Conservation (phyloP, 2,329 filamentous ascomycete genomes). For the Clathrospora elynae region DNA sequence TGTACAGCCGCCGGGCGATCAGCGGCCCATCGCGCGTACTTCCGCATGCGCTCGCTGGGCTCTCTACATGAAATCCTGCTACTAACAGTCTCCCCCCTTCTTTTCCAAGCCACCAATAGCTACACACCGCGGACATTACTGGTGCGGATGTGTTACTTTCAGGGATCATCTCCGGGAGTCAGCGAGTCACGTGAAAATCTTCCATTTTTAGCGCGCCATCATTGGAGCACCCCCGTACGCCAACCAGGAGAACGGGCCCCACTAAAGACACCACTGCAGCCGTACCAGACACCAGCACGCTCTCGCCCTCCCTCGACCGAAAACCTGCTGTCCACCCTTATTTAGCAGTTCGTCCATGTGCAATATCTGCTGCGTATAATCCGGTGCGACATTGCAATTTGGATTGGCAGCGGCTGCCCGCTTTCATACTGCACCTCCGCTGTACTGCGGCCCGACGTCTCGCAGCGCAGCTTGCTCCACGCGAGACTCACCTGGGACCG, state of each 20-base stretch:
- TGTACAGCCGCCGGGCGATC: slow-evolving; percentile 18
- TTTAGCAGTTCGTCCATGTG: slow-evolving; percentile 9
- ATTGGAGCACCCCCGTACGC: slow-evolving; percentile 8
- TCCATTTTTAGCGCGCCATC: slow-evolving; percentile 19
- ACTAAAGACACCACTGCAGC: slow-evolving; percentile 27
- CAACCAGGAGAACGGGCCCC: slow-evolving; percentile 23
- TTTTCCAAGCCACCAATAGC: slow-evolving; percentile 11
- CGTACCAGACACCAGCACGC: slow-evolving; percentile 16
- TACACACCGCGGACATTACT: slow-evolving; percentile 14
- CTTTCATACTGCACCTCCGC: slow-evolving; percentile 21
- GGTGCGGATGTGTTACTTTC: slow-evolving; percentile 20
- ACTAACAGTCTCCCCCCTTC: slow-evolving; percentile 1
- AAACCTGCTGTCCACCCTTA: slow-evolving; percentile 11
- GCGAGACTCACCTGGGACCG: slow-evolving; percentile 12
- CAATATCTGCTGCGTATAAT: slow-evolving; percentile 10
- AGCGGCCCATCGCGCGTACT: slow-evolving; percentile 14
- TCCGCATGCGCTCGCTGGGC: slow-evolving; percentile 15
- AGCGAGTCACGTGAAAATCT: slow-evolving; percentile 24
- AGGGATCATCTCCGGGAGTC: slow-evolving; percentile 11
- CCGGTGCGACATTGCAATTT: slow-evolving; percentile 18
- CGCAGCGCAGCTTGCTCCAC: slow-evolving; percentile 23
- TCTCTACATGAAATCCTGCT: slow-evolving; percentile 3
- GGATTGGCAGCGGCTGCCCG: slow-evolving; percentile 17
- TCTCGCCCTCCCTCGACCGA: slow-evolving; percentile 14
- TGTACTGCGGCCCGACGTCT: slow-evolving; percentile 16